Conservation (phyloP, 805 yeast genomes). For the Hanseniaspora nectarophila region DNA sequence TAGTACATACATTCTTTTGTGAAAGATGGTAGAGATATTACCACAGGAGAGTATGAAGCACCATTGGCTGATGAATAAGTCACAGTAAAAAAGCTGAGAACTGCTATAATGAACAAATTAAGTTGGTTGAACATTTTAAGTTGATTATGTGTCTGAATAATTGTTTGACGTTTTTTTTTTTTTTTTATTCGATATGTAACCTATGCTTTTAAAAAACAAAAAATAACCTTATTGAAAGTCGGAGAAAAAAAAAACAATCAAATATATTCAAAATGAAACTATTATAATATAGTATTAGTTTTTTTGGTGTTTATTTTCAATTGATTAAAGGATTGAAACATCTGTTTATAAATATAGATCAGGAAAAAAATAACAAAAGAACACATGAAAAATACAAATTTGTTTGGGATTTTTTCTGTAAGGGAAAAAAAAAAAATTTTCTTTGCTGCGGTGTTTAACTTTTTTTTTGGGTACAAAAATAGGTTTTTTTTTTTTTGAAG, state of each 20-base stretch:
- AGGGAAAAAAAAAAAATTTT: not conserved
- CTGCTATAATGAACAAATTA: not conserved
- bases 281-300: not conserved
- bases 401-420: not conserved
- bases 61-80: conserved; percentile 8
- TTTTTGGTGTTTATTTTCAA: not conserved
- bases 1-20: conserved; percentile 36
- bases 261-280: too few relatives aligned
- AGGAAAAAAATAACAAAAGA: too few relatives aligned
- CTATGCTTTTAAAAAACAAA: too few relatives aligned
- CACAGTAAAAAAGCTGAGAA: not conserved
- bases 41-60: conserved; percentile 28
- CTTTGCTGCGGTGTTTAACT: not conserved
- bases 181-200: too few relatives aligned
- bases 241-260: too few relatives aligned
- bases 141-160: not conserved
- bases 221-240: too few relatives aligned
- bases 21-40: conserved; percentile 31
- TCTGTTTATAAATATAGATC: not conserved
- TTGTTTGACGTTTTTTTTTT: not conserved
- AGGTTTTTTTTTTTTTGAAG: too few relatives aligned
- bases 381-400: not conserved
- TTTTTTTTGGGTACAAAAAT: not conserved
- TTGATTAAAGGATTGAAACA: not conserved
- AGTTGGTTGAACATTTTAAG: not conserved